Evolutionary conservation across 768 basidiomycete genomes (phyloP).

Genomic region (Phaffia australis): DNA sequence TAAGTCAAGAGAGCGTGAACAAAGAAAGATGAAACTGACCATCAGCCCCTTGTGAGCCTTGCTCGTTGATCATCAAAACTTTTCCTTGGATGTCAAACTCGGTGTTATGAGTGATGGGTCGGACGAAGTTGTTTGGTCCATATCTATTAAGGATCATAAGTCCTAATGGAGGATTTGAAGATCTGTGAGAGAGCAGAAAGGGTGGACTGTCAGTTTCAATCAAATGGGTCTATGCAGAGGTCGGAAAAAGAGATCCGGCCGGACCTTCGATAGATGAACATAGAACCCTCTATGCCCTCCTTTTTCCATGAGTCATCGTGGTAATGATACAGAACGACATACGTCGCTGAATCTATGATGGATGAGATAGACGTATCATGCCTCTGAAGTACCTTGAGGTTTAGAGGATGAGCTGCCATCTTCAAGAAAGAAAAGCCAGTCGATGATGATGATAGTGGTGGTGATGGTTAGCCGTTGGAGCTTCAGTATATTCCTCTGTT

Average conservation of each 20-base stretch:
- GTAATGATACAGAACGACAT: constrained; percentile 28
- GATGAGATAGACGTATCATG: constrained; percentile 26
- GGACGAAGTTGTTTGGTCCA: constrained; percentile 27
- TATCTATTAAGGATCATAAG: constrained; percentile 30
- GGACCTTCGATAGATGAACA: constrained; percentile 30
- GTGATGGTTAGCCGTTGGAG: too few relatives aligned
- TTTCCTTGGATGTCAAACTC: constrained; percentile 28
- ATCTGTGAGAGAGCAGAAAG: not conserved
- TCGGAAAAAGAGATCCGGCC: not conserved
- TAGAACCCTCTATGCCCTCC: constrained; percentile 29
- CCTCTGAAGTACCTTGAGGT: constrained; percentile 29
- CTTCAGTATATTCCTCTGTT: too few relatives aligned
- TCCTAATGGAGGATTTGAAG: constrained; percentile 18
- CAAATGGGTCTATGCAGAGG: not conserved
- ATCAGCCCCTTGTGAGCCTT: not conserved
- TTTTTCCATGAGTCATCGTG: constrained; percentile 27
- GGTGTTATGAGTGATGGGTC: constrained; percentile 18
- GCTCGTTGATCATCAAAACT: constrained; percentile 24
- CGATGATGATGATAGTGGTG: too few relatives aligned
- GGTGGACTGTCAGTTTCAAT: not conserved
- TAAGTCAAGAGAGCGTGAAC: not conserved
- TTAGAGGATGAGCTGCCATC: constrained; percentile 23
- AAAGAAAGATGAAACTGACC: not conserved
- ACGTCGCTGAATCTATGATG: constrained; percentile 27
- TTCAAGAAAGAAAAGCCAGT: too few relatives aligned